phyloP scores from a whole-genome alignment of 1,284 basidiomycete species.

The Taiwanofungus camphoratus region DNA sequence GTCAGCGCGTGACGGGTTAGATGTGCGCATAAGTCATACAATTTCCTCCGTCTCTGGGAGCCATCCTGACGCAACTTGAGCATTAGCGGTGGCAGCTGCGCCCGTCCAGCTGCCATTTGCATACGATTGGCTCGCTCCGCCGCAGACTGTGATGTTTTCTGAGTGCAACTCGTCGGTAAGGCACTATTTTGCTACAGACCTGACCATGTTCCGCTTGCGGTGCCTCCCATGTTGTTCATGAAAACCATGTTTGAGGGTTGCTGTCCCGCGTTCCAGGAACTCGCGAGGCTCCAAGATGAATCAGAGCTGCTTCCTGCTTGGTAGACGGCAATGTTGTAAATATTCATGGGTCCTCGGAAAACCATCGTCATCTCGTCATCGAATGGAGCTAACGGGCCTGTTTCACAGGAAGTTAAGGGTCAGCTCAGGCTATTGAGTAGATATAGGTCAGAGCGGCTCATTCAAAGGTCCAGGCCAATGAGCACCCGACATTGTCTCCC shows the following conservation, averaged over 20 bases:
- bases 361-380: constrained; percentile 27
- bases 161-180: too few species aligned
- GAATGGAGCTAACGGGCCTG: constrained; percentile 28
- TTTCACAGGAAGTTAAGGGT: not conserved
- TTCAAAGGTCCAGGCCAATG: too few species aligned
- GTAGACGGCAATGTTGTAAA: constrained; percentile 28
- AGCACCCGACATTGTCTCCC: too few species aligned
- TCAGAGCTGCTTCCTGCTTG: constrained; percentile 20
- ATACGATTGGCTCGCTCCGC: constrained; percentile 20
- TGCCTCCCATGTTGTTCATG: constrained; percentile 29
- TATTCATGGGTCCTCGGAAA: constrained; percentile 27
- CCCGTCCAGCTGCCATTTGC: constrained; percentile 18
- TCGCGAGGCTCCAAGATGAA: constrained; percentile 22
- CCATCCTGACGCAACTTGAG: constrained; percentile 9
- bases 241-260: constrained; percentile 25
- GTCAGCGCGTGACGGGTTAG: not conserved
- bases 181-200: constrained; percentile 14
- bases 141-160: constrained; percentile 9
- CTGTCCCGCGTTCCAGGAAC: constrained; percentile 20
- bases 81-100: constrained; percentile 13
- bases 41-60: constrained; percentile 16
- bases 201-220: constrained; percentile 23
- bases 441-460: too few species aligned
- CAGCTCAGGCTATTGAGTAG: too few species aligned
- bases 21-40: constrained; percentile 5